Evolutionary conservation across 495 filamentous ascomycete species (phyloP), one percentile per base, ranked within the genome.

Genomic region (Rhypophila decipiens): DNA sequence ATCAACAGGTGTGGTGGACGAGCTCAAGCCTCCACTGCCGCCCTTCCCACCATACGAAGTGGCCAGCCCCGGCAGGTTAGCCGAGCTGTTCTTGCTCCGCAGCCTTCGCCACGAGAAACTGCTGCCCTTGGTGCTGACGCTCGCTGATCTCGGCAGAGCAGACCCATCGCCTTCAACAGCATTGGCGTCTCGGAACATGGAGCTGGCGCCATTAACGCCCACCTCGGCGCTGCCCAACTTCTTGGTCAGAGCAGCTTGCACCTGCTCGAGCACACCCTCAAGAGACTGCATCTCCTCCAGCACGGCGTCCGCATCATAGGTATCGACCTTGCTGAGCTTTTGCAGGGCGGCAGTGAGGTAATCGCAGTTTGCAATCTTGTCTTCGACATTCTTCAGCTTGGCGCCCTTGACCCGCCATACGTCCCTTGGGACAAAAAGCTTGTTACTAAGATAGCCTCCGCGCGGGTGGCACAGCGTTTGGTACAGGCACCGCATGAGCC

Each of bases 201-300:
- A 65, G 41, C 77, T 68, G 1, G 78, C 68, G 1, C 86, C 80
- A 40, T 87, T 82, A 7, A 89, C 77, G 33, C 93, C 93, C 33
- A 98, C 94, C 56, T 98, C 93, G n/a, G n/a, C n/a, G 50, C 73
- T 84, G 13, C 93, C 91, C 2, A 98, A 75, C 57, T 89, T 95
- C 61, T 91, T 90, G 5, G 81, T 65, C 21, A 98, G 71, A 11
- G 74, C 71, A 8, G 75, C 63, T 63, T 95, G 90, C 0, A 86
- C 88, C 57, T 89, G 84, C 57, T 97, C 93, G 23, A 98, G 75
- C 29, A 96, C 75, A 44, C 71, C 74, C 66, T 98, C 93, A 22
- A 98, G 74, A n/a, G 80, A 72, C 59, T 96, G 88, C 88, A 98
- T 95, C 61, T 98, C 93, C 55, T 96, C 90, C 24, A 94, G 70